These are phyloP conservation scores for Albugo laibachii DNA, from an alignment of 352 stramenopile genomes.

Conservation along the genomic window DNA sequence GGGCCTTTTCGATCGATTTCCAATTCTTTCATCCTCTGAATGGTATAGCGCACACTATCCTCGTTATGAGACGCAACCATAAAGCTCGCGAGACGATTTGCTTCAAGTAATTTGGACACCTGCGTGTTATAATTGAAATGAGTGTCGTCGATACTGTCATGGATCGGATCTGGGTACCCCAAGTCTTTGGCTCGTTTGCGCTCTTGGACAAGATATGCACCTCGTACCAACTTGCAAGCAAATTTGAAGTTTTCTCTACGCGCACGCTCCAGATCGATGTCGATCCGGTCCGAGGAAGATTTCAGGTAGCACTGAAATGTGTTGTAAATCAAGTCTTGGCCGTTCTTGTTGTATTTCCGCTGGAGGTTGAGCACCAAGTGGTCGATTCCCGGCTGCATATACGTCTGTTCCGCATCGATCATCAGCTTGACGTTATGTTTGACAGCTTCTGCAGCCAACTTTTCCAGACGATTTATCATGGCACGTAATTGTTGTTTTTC, in stretches of 20 bases:
- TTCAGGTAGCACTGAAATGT: slow-evolving; percentile 99
- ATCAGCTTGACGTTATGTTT: slow-evolving; percentile 83
- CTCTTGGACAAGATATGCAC: slow-evolving; percentile 96
- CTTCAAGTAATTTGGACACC: slow-evolving; percentile 78
- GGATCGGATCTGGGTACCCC: slow-evolving; percentile 80
- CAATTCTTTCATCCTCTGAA: slow-evolving; percentile 81
- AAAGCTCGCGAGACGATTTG: slow-evolving; percentile 80
- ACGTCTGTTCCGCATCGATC: slow-evolving; percentile 95
- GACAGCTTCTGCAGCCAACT: slow-evolving; percentile 43
- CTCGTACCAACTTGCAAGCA: slow-evolving; percentile 93
- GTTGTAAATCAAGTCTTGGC: slow-evolving; percentile 87
- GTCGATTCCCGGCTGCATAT: slow-evolving; percentile 97
- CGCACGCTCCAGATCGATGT: slow-evolving; percentile 83
- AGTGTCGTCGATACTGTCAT: slow-evolving; percentile 85
- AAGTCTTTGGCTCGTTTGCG: slow-evolving; percentile 75
- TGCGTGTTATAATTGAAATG: slow-evolving; percentile 87
- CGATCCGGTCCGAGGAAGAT: slow-evolving; percentile 73
- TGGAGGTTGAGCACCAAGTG: slow-evolving; percentile 76
- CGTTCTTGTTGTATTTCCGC: slow-evolving; percentile 80
- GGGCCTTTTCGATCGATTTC: slow-evolving; percentile 42
- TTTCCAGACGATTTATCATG: slow-evolving; percentile 74
- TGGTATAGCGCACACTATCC: slow-evolving; percentile 83
- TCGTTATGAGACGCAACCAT: slow-evolving; percentile 98
- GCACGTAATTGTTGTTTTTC: slow-evolving; percentile 84
- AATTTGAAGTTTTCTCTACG: slow-evolving; percentile 85